A percentile compares a stretch with the other conserved stretches of the same genome.
phyloP scores from a whole-genome alignment of 2,329 filamentous ascomycete genomes.

The Tolypocladium pustulatum region DNA sequence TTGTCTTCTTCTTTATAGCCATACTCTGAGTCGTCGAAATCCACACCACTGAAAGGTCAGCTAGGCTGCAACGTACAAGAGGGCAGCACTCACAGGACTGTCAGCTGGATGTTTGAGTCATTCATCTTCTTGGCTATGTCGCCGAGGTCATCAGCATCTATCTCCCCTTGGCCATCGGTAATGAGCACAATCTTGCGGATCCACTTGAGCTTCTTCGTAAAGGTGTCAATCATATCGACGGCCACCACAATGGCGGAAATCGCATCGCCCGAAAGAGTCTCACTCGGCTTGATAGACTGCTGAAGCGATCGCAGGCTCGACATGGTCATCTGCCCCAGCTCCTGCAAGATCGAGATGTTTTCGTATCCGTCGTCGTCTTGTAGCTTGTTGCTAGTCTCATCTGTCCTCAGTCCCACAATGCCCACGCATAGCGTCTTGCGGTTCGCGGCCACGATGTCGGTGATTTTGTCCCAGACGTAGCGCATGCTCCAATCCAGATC shows the following conservation, averaged over 20 bases:
- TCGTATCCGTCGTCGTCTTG: conserved; percentile 63
- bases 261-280: conserved; percentile 64
- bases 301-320: conserved; percentile 57
- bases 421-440: conserved; percentile 60
- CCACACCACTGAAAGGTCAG: conserved; percentile 55
- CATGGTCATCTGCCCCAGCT: conserved; percentile 50
- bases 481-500: conserved; percentile 84
- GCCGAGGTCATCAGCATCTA: conserved; percentile 62
- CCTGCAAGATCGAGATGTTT: conserved; percentile 73
- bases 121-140: conserved; percentile 67
- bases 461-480: conserved; percentile 88
- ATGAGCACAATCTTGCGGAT: conserved; percentile 72
- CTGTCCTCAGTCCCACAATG: conserved; percentile 75
- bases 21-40: conserved; percentile 86
- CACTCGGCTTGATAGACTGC: conserved; percentile 53
- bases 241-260: conserved; percentile 82
- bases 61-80: not conserved
- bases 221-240: conserved; percentile 70
- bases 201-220: conserved; percentile 76
- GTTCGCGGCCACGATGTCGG: conserved; percentile 56
- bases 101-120: conserved; percentile 64
- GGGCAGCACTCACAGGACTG: conserved; percentile 55
- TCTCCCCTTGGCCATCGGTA: conserved; percentile 65
- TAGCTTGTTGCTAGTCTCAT: conserved; percentile 62
- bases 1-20: conserved; percentile 92